Evolutionary conservation across 2,329 filamentous ascomycete genomes (phyloP).

Genomic region (Huntiella savannae): DNA sequence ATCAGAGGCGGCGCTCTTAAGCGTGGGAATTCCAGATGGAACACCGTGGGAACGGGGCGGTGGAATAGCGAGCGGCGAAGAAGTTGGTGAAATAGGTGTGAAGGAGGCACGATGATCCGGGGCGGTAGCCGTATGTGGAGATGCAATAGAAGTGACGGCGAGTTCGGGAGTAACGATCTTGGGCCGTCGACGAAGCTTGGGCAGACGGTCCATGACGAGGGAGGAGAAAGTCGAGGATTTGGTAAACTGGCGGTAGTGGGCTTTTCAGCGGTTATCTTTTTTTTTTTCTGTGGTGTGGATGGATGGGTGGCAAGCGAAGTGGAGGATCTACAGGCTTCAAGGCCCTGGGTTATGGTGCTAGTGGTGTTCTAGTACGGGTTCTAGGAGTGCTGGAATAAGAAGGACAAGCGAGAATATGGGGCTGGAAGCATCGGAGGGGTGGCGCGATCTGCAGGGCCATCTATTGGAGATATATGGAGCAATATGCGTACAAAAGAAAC

Average conservation of each 20-base stretch:
- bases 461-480: no score
- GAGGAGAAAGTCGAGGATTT: neutral
- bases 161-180: constrained; percentile 15
- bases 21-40: constrained; percentile 4
- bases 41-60: constrained; percentile 12
- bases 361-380: no score
- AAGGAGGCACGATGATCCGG: constrained; percentile 1
- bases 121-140: constrained; percentile 3
- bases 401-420: no score
- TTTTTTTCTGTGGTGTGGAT: neutral
- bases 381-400: no score
- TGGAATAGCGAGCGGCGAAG: constrained; percentile 15
- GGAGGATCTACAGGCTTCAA: no score
- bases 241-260: neutral
- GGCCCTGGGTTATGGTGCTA: no score
- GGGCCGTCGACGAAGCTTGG: constrained; percentile 25
- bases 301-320: no score
- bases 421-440: no score
- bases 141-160: neutral
- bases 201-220: constrained; percentile 22
- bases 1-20: constrained; percentile 9
- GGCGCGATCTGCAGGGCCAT: no score
- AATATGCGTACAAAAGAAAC: no score
- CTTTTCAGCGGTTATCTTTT: neutral
- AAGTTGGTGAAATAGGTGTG: constrained; percentile 12